Percentiles rank a stretch among this genome's conserved stretches.
Conservation (phyloP, 768 basidiomycete genomes). For the Cystobasidium tubakii region DNA sequence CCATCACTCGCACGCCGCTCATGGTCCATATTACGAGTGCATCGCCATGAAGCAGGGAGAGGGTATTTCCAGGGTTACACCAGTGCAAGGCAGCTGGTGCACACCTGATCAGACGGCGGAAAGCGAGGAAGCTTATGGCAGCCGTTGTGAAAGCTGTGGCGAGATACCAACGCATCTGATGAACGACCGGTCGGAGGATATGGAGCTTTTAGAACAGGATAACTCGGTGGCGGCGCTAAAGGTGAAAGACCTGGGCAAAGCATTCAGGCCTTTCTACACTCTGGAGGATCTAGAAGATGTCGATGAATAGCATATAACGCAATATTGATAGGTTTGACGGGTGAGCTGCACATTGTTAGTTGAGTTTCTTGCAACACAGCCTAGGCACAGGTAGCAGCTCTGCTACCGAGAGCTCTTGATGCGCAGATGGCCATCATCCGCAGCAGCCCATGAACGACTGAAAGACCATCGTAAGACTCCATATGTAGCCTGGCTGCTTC, state of each 20-base stretch:
- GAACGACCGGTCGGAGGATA: neutral
- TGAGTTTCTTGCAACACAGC: too few relatives aligned
- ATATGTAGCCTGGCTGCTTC: too few relatives aligned
- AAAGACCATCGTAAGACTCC: too few relatives aligned
- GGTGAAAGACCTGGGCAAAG: neutral
- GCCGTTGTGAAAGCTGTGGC: neutral
- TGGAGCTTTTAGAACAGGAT: neutral
- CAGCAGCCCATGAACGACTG: too few relatives aligned
- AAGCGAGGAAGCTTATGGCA: neutral
- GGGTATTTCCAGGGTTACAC: neutral
- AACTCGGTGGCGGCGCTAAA: neutral
- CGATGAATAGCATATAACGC: neutral
- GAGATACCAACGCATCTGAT: neutral
- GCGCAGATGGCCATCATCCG: too few relatives aligned
- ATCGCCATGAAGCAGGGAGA: neutral
- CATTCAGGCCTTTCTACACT: neutral
- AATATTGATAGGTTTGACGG: neutral
- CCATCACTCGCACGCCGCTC: neutral
- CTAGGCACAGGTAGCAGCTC: too few relatives aligned
- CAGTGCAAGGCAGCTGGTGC: too few relatives aligned
- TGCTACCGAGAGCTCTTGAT: too few relatives aligned
- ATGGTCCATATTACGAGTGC: neutral
- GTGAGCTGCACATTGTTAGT: neutral
- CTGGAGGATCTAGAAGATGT: neutral
- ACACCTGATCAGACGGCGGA: too few relatives aligned